Base-by-base conservation (phyloP, 345 rosid species). In the Salix koriyanagi region DNA sequence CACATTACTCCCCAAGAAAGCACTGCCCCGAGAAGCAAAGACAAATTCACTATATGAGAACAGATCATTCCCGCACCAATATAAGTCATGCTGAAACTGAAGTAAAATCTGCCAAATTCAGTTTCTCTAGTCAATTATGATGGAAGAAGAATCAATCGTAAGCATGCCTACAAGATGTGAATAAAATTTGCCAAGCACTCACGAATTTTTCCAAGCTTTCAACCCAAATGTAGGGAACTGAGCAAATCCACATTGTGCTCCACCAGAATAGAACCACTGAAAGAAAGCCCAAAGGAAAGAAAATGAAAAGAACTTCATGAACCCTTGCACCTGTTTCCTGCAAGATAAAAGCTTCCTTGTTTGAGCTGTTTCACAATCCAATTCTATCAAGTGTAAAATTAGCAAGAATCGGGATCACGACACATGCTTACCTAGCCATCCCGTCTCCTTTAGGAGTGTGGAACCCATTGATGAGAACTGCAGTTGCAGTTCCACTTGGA, bases 61-160 rank as follows among this genome's bases (percentile, higher is more conserved):
- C 99, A 96, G 37, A 94, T 94, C 98, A 94, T 94, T 70, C 98
- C 98, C 19, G 96, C 98, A 72, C 98, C 97, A 18, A 94, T 70
- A 70, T 94, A 94, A 73, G 97, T 92, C 94, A 83, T 85, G 76
- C 95, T 91, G 80, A 92, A 92, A 81, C 92, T 95, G 42, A 92
- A 94, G 91, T 87, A 94, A 79, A 94, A 94, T 78, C 98, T 94
- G 94, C 84, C 73, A 80, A 78, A 72, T 62, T 39, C 52, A 78
- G 78, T 52, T 71, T 34, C 74, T 54, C 39, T 28, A 72, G 71
- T 83, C 62, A 83, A 58, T 34, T 30, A 44, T 42, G 10, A 67
- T 34, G 7, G 16, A 69, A 21, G 65, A 69, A 7, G 65, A 75
- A 72, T 32, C 37, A 69, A 62, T 60, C 69, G 4, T 44, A 7